phyloP scores from a whole-genome alignment of 768 basidiomycete species.

The Coprinopsis cinerea region DNA sequence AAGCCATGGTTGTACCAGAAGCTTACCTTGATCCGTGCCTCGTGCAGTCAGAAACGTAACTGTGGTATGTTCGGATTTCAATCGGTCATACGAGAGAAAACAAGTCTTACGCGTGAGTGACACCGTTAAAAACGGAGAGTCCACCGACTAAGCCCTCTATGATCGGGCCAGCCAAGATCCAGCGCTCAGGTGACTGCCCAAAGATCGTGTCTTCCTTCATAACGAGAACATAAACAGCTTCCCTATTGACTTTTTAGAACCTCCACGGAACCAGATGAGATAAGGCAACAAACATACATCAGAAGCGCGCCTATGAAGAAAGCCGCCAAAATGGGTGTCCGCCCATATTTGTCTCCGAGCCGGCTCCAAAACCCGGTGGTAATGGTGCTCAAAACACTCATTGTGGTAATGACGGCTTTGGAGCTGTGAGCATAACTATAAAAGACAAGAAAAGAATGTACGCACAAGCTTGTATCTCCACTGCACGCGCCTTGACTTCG shows the following conservation, averaged over 20 bases:
- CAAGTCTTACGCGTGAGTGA: slow-evolving; percentile 62
- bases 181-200: slow-evolving; percentile 52
- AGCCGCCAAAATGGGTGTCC: slow-evolving; percentile 66
- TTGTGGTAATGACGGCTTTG: slow-evolving; percentile 61
- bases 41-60: slow-evolving; percentile 51
- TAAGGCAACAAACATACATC: slow-evolving; percentile 44
- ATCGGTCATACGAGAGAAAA: slow-evolving; percentile 18
- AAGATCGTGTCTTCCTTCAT: slow-evolving; percentile 50
- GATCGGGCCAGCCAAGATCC: slow-evolving; percentile 73
- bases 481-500: slow-evolving; percentile 62
- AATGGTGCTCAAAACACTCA: slow-evolving; percentile 74
- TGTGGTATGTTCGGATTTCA: slow-evolving; percentile 14
- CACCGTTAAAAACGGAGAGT: slow-evolving; percentile 53
- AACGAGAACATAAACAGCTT: slow-evolving; percentile 73
- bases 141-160: slow-evolving; percentile 80
- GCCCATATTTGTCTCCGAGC: slow-evolving; percentile 68
- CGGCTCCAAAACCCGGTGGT: slow-evolving; percentile 88
- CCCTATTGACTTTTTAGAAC: slow-evolving; percentile 40
- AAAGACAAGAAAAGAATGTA: slow-evolving; percentile 2
- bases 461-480: slow-evolving; percentile 62
- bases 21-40: slow-evolving; percentile 42
- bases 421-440: background rate
- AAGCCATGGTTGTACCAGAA: background rate
- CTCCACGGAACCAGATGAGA: slow-evolving; percentile 1
- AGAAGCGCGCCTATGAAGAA: slow-evolving; percentile 64